Evolutionary conservation across 2,329 filamentous ascomycete genomes (phyloP), one percentile per base, ranked within the genome.

Genomic region (Ceratocystis variospora): DNA sequence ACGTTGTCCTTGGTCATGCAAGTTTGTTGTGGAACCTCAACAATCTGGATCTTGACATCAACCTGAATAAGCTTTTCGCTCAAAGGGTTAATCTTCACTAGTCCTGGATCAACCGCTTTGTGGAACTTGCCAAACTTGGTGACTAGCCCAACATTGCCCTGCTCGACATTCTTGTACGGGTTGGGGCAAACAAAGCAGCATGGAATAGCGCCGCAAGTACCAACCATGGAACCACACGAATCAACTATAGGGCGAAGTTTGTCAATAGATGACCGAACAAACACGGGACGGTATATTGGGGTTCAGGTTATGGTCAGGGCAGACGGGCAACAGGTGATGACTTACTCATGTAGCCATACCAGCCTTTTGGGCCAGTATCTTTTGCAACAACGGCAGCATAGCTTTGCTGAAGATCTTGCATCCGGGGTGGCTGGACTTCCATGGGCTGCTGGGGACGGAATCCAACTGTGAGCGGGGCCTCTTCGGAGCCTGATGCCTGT

Each of bases 1-100:
- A 97, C 94, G 73, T 99, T 99, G 81, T 99, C 94, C 80, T 97
- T 97, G 76, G 94, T 99, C 92, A 99, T 99, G 81, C 94, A 97
- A 69, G 93, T 86, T 78, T 99, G 94, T 77, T 92, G 86, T 19
- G 93, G 93, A 28, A 99, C 94, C 80, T 99, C 88, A 75, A 95
- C 90, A 70, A 96, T 96, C 79, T 99, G 94, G 72, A 97, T 96
- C 85, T 97, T 99, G 79, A 99, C 94, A 76, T 99, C 94, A 74
- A 99, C 88, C 72, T 95, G 90, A 71, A 90, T 87, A 53, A 99
- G 82, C 67, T 82, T 84, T 80, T 99, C 94, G 72, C 88, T 93
- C 65, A 97, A 85, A 2, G 93, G 93, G 79, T 99, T 99, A 81
- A 99, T 87, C 80, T 96, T 96, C 76, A 97, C 90, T 41, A 99